Conservation (phyloP, 2,329 filamentous ascomycete species). For the Drechslerella coelobrocha region DNA sequence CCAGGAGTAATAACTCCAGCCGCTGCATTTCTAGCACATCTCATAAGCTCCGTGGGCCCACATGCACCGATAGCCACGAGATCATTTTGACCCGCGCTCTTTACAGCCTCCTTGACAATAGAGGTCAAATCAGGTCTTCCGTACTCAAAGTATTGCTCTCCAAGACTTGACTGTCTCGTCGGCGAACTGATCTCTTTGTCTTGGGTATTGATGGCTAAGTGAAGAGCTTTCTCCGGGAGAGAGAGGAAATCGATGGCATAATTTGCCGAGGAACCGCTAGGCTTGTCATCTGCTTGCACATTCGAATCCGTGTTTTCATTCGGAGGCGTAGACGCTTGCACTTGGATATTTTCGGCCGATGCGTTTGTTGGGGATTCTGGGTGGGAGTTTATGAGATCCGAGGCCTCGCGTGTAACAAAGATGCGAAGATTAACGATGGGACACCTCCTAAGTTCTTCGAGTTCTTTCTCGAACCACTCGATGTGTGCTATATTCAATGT, state of each 20-base stretch:
- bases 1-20: constrained; percentile 60
- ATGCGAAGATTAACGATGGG: constrained; percentile 55
- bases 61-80: constrained; percentile 60
- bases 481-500: constrained; percentile 49
- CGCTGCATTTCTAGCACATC: constrained; percentile 60
- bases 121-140: constrained; percentile 51
- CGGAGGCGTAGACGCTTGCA: constrained; percentile 22
- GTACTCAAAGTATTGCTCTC: constrained; percentile 30
- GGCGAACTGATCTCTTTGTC: constrained; percentile 43
- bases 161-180: constrained; percentile 35
- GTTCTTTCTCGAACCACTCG: constrained; percentile 54
- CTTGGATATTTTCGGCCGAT: constrained; percentile 38
- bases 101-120: constrained; percentile 50
- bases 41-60: constrained; percentile 62
- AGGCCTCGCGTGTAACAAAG: constrained; percentile 58
- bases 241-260: constrained; percentile 21
- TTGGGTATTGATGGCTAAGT: constrained; percentile 46
- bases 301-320: constrained; percentile 33
- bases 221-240: constrained; percentile 35
- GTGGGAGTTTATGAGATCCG: constrained; percentile 53
- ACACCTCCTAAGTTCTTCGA: constrained; percentile 54
- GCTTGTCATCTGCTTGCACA: constrained; percentile 32
- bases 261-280: constrained; percentile 9
- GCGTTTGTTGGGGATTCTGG: constrained; percentile 44
- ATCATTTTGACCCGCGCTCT: constrained; percentile 49